Evolutionary conservation across 805 yeast species (phyloP), one percentile per base, ranked within the genome.

Genomic region (Candida boidinii): DNA sequence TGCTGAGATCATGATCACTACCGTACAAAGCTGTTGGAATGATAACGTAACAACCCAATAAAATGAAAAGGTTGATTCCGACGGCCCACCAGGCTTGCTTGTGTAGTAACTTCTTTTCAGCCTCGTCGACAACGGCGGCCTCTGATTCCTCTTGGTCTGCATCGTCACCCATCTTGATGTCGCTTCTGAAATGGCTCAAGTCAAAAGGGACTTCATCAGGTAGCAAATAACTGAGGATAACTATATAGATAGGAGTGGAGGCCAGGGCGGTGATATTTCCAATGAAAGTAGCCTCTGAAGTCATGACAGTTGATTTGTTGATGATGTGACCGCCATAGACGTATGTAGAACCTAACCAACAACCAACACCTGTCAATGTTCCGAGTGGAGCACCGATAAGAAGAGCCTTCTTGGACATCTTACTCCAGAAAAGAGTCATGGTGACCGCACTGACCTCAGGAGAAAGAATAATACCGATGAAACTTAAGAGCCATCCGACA

Each of bases 341-440:
- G 20, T 51, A 48, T 2, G 58, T 37, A 16, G 55, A 34, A 8
- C 54, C 63, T 18, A 52, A 24, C 65, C 66, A 60, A 28, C 70
- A 62, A 1, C 69, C 76, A 38, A 72, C 66, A 26, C 70, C 71
- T 38, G 73, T 68, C 17, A 73, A 65, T 1, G 73, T 66, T 35
- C 70, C 69, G 63, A 72, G 60, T 8, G 76, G 59, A 37, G 68
- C 64, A 42, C 69, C 73, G 46, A 55, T 44, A 1, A 54, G 2
- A 14, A 55, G 29, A 8, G 48, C 40, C 13, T 27, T 26, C 23
- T 43, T 44, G 11, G 59, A 42, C 54, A 53, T 42, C 23, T 45
- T 45, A 13, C 38, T 41, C 61, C 61, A 66, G 31, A 64, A 56
- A 38, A 66, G 47, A 3, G 66, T 55, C 17, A 53, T 39, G 11